Base-by-base conservation (phyloP, 106 monocot species). In the Dioscorea dumetorum region DNA sequence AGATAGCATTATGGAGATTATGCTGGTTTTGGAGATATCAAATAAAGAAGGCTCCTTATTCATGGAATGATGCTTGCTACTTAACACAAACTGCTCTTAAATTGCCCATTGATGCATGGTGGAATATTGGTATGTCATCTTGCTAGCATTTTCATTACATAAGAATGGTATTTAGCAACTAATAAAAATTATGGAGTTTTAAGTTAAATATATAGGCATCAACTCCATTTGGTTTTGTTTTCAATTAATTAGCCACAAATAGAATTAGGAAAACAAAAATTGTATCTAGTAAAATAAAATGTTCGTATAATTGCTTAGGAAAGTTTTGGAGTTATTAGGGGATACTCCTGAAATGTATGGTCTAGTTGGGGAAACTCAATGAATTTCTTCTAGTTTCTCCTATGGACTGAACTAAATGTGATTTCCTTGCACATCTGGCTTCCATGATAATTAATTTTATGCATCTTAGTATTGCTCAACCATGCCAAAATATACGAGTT, bases 1-100 rank as follows among this genome's bases (percentile, higher is more conserved):
- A 99, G 99, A 24, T 93, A 57, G 64, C 84, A 48, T 50, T 85
- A 32, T 93, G 99, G 99, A 77, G 50, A 60, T 59, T 70, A 34
- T 77, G 84, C 68, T 99, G 99, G 99, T 69, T 87, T 54, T 93
- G 90, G 99, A 90, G 87, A 77, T 99, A 99, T 66, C 76, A 69
- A 49, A 74, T 99, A 70, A 99, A 76, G 69, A 99, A 80, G 73
- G 74, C 78, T 71, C 83, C 90, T 41, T 93, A 90, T 35, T 78
- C 99, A 10, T 99, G 84, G 90, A 76, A 93, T 63, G 99, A 93
- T 85, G 93, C 99, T 49, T 83, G 88, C 70, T 99, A 99, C 66
- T 77, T 99, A 67, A 99, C 99, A 61, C 83, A 33, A 71, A 76
- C 69, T 73, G 74, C 77, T 57, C 87, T 99, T 52, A 78, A 66